These are phyloP conservation scores for Scleromitrula shiraiana DNA, from an alignment of 2,329 filamentous ascomycete genomes.

Conservation along the genomic window DNA sequence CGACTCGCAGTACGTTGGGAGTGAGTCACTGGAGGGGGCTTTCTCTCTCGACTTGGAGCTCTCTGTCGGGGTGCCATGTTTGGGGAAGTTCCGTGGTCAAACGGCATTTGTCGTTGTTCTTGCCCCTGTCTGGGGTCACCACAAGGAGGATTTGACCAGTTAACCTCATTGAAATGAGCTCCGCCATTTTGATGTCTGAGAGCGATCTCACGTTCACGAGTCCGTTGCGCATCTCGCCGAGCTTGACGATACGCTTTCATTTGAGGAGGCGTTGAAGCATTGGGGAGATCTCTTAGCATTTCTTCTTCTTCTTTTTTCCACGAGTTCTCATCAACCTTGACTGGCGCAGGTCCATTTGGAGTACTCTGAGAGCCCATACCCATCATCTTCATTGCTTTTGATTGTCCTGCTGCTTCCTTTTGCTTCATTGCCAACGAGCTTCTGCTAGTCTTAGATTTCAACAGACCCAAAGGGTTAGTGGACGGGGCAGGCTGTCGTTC, in stretches of 20 bases:
- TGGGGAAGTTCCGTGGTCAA: slow-evolving; percentile 16
- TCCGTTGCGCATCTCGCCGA: slow-evolving; percentile 27
- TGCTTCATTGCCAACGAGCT: slow-evolving; percentile 51
- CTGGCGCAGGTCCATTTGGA: slow-evolving; percentile 32
- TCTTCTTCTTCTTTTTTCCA: slow-evolving; percentile 25
- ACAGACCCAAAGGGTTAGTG: slow-evolving; percentile 53
- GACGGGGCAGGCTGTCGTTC: slow-evolving; percentile 32
- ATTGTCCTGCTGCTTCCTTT: slow-evolving; percentile 31
- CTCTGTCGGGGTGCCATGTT: slow-evolving; percentile 19
- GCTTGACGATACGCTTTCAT: slow-evolving; percentile 27
- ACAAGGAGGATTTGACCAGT: slow-evolving; percentile 11
- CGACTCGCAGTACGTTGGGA: slow-evolving; percentile 7
- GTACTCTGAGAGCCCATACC: slow-evolving; percentile 38
- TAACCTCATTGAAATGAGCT: slow-evolving; percentile 12
- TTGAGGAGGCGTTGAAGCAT: slow-evolving; percentile 15
- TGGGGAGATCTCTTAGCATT: slow-evolving; percentile 12
- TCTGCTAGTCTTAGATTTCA: slow-evolving; percentile 59
- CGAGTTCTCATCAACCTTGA: slow-evolving; percentile 27
- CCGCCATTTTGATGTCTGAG: slow-evolving; percentile 20
- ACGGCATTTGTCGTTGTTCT: slow-evolving; percentile 13
- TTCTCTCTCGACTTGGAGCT: slow-evolving; percentile 23
- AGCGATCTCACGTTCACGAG: slow-evolving; percentile 25
- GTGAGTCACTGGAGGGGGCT: slow-evolving; percentile 22
- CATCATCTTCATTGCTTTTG: slow-evolving; percentile 55
- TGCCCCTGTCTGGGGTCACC: slow-evolving; percentile 8